Percentiles rank a stretch among this genome's conserved stretches.
Conservation (phyloP, 495 filamentous ascomycete species). For the Talaromyces stipitatus region DNA sequence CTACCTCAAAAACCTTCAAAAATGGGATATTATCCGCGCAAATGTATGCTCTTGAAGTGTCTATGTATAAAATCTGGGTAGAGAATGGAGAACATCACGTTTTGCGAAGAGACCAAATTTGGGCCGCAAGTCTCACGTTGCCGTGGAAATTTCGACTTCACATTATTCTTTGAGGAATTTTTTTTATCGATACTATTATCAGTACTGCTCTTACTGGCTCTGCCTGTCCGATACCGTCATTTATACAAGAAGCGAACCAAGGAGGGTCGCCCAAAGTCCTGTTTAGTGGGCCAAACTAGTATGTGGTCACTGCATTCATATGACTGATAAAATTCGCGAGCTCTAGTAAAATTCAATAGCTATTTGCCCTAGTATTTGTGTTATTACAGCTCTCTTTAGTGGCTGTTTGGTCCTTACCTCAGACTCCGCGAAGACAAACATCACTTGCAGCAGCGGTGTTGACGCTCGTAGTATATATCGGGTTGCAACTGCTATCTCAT, state of each 20-base stretch:
- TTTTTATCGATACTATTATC: constrained; percentile 1
- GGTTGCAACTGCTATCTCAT: constrained; percentile 2
- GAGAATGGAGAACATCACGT: not conserved
- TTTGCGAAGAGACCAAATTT: not conserved
- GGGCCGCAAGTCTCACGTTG: not conserved
- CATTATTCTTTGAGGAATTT: constrained; percentile 2
- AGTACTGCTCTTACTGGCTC: not conserved
- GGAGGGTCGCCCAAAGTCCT: not conserved
- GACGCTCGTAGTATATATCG: not conserved
- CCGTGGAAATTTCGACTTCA: not conserved
- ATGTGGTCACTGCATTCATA: not conserved
- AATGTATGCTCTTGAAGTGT: not conserved
- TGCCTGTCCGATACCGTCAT: not conserved
- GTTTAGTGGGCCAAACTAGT: not conserved
- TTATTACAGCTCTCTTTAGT: not conserved
- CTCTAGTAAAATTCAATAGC: no score
- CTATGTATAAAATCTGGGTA: not conserved
- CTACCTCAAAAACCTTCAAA: no score
- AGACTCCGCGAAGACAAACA: not conserved
- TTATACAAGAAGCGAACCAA: not conserved
- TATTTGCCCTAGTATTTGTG: not conserved
- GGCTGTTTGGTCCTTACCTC: not conserved
- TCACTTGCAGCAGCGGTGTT: constrained; percentile 3
- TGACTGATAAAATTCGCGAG: no score
- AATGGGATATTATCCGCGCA: not conserved